phyloP scores from a whole-genome alignment of 2,329 filamentous ascomycete genomes.

The Berkeleyomyces rouxiae region DNA sequence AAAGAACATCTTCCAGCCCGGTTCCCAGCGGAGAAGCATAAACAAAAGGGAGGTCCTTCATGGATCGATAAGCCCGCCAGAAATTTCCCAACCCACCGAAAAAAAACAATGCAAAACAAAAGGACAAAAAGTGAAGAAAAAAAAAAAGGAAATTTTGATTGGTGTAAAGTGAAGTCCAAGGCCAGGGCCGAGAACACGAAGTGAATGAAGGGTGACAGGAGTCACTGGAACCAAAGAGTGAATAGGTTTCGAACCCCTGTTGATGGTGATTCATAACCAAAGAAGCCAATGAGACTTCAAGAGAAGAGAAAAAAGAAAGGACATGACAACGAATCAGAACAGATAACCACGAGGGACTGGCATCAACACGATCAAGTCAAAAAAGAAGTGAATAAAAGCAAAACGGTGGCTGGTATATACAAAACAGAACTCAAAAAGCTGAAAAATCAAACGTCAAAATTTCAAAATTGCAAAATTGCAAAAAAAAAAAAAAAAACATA shows the following conservation, averaged over 20 bases:
- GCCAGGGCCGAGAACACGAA: background rate
- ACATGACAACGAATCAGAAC: background rate
- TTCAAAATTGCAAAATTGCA: background rate
- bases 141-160: background rate
- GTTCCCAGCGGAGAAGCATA: background rate
- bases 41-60: background rate
- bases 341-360: background rate
- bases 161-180: background rate
- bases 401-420: conserved; percentile 14
- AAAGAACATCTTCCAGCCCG: background rate
- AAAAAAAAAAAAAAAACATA: background rate
- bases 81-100: background rate
- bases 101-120: background rate
- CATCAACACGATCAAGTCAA: background rate
- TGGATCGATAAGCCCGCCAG: background rate
- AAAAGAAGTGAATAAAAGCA: conserved; percentile 14
- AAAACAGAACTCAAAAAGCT: conserved; percentile 18
- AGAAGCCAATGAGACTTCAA: background rate
- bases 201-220: conserved; percentile 1
- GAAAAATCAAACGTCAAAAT: conserved; percentile 9
- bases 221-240: background rate
- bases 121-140: background rate
- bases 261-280: background rate
- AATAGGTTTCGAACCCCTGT: background rate
- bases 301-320: background rate